A percentile compares a stretch with the other conserved stretches of the same genome.
These are phyloP conservation scores for Aspergillus neotritici DNA, from an alignment of 2,329 filamentous ascomycete genomes.

Conservation along the genomic window DNA sequence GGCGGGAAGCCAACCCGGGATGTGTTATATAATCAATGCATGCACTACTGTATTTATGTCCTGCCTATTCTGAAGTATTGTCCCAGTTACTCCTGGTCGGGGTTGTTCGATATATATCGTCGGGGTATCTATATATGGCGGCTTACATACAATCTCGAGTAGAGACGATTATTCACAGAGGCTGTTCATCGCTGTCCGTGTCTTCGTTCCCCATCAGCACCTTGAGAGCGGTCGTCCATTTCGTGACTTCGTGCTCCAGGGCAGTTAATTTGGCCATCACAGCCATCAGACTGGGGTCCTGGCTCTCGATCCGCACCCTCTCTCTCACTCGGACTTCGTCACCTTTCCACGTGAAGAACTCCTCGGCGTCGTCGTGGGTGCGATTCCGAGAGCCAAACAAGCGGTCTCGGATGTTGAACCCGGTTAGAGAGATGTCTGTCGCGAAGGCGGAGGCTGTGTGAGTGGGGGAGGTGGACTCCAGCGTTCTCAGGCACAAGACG, in stretches of 20 bases:
- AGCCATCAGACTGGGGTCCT: conserved; percentile 79
- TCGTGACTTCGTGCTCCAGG: conserved; percentile 64
- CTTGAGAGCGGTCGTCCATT: conserved; percentile 65
- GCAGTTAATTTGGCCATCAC: conserved; percentile 77
- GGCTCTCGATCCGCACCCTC: conserved; percentile 82
- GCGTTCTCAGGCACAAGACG: conserved; percentile 62
- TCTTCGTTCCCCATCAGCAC: conserved; percentile 68
- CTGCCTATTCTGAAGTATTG: too few relatives aligned
- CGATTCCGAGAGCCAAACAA: conserved; percentile 49
- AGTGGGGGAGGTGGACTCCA: conserved; percentile 58
- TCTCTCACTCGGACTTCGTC: conserved; percentile 79
- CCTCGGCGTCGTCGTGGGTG: conserved; percentile 74
- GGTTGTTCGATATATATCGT: too few relatives aligned
- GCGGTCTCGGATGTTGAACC: conserved; percentile 54
- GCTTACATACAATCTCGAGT: too few relatives aligned
- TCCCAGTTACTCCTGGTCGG: too few relatives aligned
- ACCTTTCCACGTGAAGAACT: conserved; percentile 63
- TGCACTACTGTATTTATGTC: too few relatives aligned
- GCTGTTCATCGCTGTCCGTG: conserved; percentile 28
- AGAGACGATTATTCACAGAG: too few relatives aligned
- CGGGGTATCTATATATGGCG: not conserved
- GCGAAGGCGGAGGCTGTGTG: conserved; percentile 62
- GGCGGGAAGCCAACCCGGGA: conserved; percentile 7
- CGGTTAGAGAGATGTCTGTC: conserved; percentile 57
- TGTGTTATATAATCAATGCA: too few relatives aligned